Conservation (phyloP, 2,329 filamentous ascomycete species). For the Colletotrichum endophyticum region DNA sequence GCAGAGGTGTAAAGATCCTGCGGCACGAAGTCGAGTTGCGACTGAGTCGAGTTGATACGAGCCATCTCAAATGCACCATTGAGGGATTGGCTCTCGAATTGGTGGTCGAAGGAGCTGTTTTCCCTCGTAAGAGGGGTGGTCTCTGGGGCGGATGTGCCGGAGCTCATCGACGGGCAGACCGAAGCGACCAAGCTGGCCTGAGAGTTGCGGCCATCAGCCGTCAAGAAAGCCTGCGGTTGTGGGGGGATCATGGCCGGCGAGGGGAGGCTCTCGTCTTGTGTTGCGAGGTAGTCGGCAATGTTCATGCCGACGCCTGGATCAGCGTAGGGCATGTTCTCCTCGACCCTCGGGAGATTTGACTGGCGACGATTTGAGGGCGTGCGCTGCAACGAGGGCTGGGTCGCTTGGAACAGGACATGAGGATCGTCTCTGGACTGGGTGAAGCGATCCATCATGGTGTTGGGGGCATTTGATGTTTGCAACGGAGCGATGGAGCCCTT, state of each 20-base stretch:
- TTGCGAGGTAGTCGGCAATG: slow-evolving; percentile 43
- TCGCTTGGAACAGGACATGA: slow-evolving; percentile 22
- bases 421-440: slow-evolving; percentile 36
- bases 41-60: slow-evolving; percentile 41
- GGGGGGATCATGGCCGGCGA: slow-evolving; percentile 27
- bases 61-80: slow-evolving; percentile 38
- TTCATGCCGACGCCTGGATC: slow-evolving; percentile 38
- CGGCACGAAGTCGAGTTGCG: slow-evolving; percentile 29
- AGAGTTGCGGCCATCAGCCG: slow-evolving; percentile 21
- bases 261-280: slow-evolving; percentile 27
- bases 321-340: slow-evolving; percentile 34
- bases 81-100: slow-evolving; percentile 27
- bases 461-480: slow-evolving; percentile 24
- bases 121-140: slow-evolving; percentile 46
- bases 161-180: slow-evolving; percentile 47
- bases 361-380: slow-evolving; percentile 29
- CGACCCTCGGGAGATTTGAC: slow-evolving; percentile 35
- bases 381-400: slow-evolving; percentile 26
- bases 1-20: slow-evolving; percentile 26
- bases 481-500: slow-evolving; percentile 38
- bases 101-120: slow-evolving; percentile 43
- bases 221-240: slow-evolving; percentile 22
- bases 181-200: slow-evolving; percentile 34
- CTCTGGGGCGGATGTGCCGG: slow-evolving; percentile 42
- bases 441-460: slow-evolving; percentile 31